Evolutionary conservation across 148 eudicot species (phyloP), one percentile per base, ranked within the genome.

Genomic region (Polygonum maritimum): DNA sequence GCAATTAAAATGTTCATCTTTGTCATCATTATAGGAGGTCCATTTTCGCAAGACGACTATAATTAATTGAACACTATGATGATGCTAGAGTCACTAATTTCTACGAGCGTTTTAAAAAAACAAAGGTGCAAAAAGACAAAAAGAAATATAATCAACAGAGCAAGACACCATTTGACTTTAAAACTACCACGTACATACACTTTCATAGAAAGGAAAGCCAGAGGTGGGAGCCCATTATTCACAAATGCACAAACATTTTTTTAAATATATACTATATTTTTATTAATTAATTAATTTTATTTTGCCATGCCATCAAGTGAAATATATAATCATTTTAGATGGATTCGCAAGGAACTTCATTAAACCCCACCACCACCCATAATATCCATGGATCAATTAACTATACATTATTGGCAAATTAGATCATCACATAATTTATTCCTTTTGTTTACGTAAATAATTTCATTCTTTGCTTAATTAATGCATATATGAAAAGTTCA

Each of bases 161-260:
- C 60, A 54, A 54, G 21, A n/a, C 60, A 54, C 60, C 60, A 54
- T 54, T 54, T 54, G 60, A 54, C 60, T 54, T 54, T 54, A 3
- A 3, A 54, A 54, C 60, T 54, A n/a, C 26, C 60, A 54, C 60
- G 60, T 54, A 54, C 60, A 54, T 54, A 18, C 26, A 26, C 31
- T 54, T 54, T 7, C 60, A 18, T 54, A 10, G 69, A 60, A 31
- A 60, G 31, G 36, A 60, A 7, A 3, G 69, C 15, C 31, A 31
- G 16, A 22, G 69, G 69, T 54, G 69, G 36, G 69, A 31, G 69
- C 15, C 69, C 69, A 60, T 60, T 60, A 60, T 19, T 60, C 69
- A 60, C 69, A 60, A 60, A 26, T 60, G 69, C 15, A 26, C 16
- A 12, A 22, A 60, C 69, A 22, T 26, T 21, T 58, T 58, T 58